Evolutionary conservation across 2,329 filamentous ascomycete species (phyloP), one percentile per base, ranked within the genome.

Genomic region (Aspergillus eucalypticola): DNA sequence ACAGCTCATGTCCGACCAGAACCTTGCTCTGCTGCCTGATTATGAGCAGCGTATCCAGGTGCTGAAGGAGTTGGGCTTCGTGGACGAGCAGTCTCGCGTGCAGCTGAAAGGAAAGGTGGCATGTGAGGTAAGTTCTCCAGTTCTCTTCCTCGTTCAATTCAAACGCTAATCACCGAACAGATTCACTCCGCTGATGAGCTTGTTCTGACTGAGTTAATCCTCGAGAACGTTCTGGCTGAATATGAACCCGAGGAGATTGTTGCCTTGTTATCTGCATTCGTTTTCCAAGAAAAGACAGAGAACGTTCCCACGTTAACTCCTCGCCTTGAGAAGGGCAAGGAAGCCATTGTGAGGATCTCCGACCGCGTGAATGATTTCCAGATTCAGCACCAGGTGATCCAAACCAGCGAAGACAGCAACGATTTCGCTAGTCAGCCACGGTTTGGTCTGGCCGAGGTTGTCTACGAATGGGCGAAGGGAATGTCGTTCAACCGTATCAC

Each of bases 401-500:
- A 96, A 60, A 91, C 90, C 0, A 85, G 89, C 1, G 94, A 98
- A 58, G 94, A 97, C 73, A 90, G 89, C 60, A 96, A 96, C 70
- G 94, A 98, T 76, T 97, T 97, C 71, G 90, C 91, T 38, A 92
- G 88, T 61, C 85, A 89, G 57, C 92, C 93, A 2, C 86, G 94
- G 8, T 99, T 99, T 73, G 95, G 94, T 1, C 84, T 99, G 58
- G 92, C 96, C 74, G 95, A 99, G 76, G 95, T 99, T 0, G 96
- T 99, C 35, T 97, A 98, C 74, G 95, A 99, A 76, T 99, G 95
- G 95, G 95, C 95, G 8, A 84, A 92, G 53, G 95, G 95, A 25
- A 98, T 98, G 92, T 94, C 91, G 55, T 99, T 99, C 83, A 96
- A 96, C 78, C 94, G 95, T 66, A 99, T 99, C 67, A 98, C 94